Evolutionary conservation across 2,329 filamentous ascomycete genomes (phyloP), one percentile per base, ranked within the genome.

Genomic region (Lachnellula occidentalis): DNA sequence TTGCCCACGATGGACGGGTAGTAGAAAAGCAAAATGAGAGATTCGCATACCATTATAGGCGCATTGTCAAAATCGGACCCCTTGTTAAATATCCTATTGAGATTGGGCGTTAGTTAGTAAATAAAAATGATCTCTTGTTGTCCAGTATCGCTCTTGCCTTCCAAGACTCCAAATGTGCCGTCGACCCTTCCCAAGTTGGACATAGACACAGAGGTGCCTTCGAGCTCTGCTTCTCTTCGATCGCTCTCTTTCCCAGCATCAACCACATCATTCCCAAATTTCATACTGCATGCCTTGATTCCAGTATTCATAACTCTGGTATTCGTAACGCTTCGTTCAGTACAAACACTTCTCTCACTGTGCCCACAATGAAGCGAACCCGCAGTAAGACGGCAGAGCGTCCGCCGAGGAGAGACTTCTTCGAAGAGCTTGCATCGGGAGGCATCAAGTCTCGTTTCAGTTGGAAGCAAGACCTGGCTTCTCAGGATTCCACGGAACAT

Each of bases 1-100:
- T 58, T 62, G 56, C 66, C 61, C 64, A 58, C 27, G 51, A 42
- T 46, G 42, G 58, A 63, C 50, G 52, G 58, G 58, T 61, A 58
- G 57, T 59, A 65, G 61, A 62, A 54, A 56, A 61, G 59, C 61
- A 56, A 66, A 50, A 63, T 63, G 66, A 65, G 66, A 63, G 59
- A 48, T 66, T 60, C 64, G 62, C 66, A 68, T 65, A 58, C 62
- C 61, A 66, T 66, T 53, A 55, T 54, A 61, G 65, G 67, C 65
- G 66, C 60, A 62, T 63, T 59, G 51, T 55, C 53, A 67, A 60
- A 66, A 49, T 58, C 48, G 54, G 48, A 54, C 60, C 59, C 56
- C 50, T 51, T 54, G 39, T 53, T 50, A 14, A 19, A 34, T 46
- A 31, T 45, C 34, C 36, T 57, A 34, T 51, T 54, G 17, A 46